Percentiles rank a stretch among this genome's conserved stretches.
phyloP scores from a whole-genome alignment of 768 basidiomycete genomes.

The Pisolithus tinctorius region DNA sequence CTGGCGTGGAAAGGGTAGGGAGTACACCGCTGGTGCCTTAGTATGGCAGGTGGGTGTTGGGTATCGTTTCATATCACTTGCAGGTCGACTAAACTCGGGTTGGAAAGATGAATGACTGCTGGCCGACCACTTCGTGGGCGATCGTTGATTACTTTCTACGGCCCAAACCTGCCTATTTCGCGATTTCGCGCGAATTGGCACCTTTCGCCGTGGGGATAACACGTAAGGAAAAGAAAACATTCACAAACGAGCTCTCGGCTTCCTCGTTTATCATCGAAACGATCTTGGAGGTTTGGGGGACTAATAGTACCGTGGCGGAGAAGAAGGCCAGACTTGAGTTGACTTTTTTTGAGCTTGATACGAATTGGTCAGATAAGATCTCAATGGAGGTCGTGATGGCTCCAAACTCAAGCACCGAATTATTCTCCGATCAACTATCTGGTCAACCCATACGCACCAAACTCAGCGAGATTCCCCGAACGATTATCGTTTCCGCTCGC shows the following conservation, averaged over 20 bases:
- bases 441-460: conserved; percentile 69
- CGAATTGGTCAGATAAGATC: conserved; percentile 52
- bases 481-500: conserved; percentile 67
- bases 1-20: conserved; percentile 81
- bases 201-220: conserved; percentile 80
- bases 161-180: conserved; percentile 87
- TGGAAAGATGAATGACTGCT: conserved; percentile 77
- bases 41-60: conserved; percentile 82
- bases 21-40: conserved; percentile 85
- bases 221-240: conserved; percentile 63
- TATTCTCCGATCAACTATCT: conserved; percentile 65
- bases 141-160: conserved; percentile 91
- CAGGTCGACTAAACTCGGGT: not conserved
- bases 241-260: conserved; percentile 52
- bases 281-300: conserved; percentile 78
- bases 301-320: conserved; percentile 63
- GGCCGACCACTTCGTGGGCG: conserved; percentile 92
- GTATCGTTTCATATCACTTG: conserved; percentile 1
- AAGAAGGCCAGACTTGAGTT: conserved; percentile 61
- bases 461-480: conserved; percentile 54
- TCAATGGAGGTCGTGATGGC: conserved; percentile 47
- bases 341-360: conserved; percentile 55
- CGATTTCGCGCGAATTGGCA: conserved; percentile 79
- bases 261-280: conserved; percentile 63
- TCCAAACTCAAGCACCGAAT: conserved; percentile 76